A percentile compares a stretch with the other conserved stretches of the same genome.
Conservation (phyloP, 805 yeast genomes). For the Groenewaldozyma tartarivorans region DNA sequence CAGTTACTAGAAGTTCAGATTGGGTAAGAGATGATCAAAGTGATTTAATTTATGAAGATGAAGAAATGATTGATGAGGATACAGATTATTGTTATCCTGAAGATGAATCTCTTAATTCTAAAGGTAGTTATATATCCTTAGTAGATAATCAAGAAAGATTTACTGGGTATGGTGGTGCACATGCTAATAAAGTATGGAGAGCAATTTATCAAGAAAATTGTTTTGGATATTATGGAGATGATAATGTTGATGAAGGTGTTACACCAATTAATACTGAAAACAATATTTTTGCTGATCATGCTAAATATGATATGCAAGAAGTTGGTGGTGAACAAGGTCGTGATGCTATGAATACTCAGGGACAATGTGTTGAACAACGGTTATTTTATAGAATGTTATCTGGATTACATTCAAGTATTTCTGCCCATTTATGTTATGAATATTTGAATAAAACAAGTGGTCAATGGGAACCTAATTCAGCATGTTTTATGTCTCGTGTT, state of each 20-base stretch:
- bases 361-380: slow-evolving; percentile 74
- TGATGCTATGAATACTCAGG: slow-evolving; percentile 32
- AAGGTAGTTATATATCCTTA: slow-evolving; percentile 69
- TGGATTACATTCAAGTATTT: slow-evolving; percentile 93
- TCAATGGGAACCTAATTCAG: slow-evolving; percentile 74
- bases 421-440: slow-evolving; percentile 85
- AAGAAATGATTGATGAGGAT: slow-evolving; percentile 15
- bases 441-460: slow-evolving; percentile 62
- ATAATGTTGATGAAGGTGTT: background rate
- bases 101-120: slow-evolving; percentile 27
- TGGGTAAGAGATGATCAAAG: slow-evolving; percentile 2
- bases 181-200: slow-evolving; percentile 85
- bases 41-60: slow-evolving; percentile 4
- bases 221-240: slow-evolving; percentile 40
- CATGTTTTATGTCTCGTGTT: slow-evolving; percentile 77
- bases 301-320: slow-evolving; percentile 20
- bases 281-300: slow-evolving; percentile 14
- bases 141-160: slow-evolving; percentile 88
- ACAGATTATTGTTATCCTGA: slow-evolving; percentile 33
- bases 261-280: slow-evolving; percentile 1
- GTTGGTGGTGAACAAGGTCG: slow-evolving; percentile 21
- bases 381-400: slow-evolving; percentile 78
- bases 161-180: slow-evolving; percentile 93
- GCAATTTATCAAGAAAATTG: slow-evolving; percentile 90
- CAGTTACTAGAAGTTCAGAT: slow-evolving; percentile 18